A percentile compares a stretch with the other conserved stretches of the same genome.
Evolutionary conservation across 306 rosid genomes (phyloP).

Genomic region (Sicyos edulis): DNA sequence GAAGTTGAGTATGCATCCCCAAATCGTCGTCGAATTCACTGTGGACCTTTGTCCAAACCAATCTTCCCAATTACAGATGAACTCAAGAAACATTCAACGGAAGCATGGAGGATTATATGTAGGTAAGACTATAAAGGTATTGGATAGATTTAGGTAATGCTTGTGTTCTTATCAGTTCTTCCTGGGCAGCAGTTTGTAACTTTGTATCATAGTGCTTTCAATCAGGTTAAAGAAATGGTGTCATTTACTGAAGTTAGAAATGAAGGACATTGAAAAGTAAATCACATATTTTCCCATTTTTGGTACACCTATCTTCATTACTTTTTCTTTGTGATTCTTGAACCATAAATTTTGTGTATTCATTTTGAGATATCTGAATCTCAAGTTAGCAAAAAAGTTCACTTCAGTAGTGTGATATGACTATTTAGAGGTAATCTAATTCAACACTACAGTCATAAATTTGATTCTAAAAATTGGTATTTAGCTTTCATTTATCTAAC

Average conservation of each 20-base stretch:
- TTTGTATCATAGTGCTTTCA: slow-evolving; percentile 1
- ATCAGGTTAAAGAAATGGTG: not conserved
- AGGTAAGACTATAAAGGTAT: not conserved
- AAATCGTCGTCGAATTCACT: not conserved
- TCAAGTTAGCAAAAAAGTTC: not conserved
- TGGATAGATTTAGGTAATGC: slow-evolving; percentile 9
- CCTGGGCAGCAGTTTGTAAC: not conserved
- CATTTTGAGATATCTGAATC: not conserved
- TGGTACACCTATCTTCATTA: not conserved
- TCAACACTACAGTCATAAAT: too few species aligned
- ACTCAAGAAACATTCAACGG: not conserved
- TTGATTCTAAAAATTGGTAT: too few species aligned
- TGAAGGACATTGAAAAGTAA: too few species aligned
- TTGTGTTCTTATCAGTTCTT: not conserved
- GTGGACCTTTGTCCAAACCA: not conserved
- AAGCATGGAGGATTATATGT: not conserved
- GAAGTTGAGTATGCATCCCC: slow-evolving; percentile 31
- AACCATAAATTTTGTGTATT: not conserved
- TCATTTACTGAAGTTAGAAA: too few species aligned
- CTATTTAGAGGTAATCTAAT: too few species aligned
- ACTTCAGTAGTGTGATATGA: not conserved
- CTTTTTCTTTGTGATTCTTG: not conserved
- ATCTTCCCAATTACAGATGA: slow-evolving; percentile 6
- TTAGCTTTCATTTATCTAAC: too few species aligned
- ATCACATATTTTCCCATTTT: not conserved